These are phyloP conservation scores for Bipolaris oryzae DNA, from an alignment of 2,329 filamentous ascomycete genomes.

Conservation along the genomic window DNA sequence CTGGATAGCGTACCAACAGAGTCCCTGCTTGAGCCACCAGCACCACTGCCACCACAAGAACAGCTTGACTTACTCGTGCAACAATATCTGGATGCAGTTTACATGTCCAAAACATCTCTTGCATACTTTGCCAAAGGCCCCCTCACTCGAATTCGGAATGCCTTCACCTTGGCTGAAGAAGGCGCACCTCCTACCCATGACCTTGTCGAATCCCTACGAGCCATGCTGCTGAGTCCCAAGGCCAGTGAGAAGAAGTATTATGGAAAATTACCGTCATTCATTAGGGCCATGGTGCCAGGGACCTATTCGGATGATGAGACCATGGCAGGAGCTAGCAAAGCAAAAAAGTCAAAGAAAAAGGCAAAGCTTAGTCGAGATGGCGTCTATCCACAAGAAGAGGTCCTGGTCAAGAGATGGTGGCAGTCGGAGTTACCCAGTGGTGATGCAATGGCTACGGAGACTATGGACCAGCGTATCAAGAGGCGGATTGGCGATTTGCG, in stretches of 20 bases:
- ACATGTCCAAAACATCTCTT: conserved; percentile 68
- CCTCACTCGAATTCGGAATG: conserved; percentile 73
- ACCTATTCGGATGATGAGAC: conserved; percentile 53
- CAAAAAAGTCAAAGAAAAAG: conserved; percentile 52
- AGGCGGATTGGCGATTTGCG: conserved; percentile 69
- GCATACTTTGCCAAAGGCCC: conserved; percentile 87
- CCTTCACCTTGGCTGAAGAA: conserved; percentile 69
- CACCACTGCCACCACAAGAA: conserved; percentile 37
- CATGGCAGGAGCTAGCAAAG: conserved; percentile 37
- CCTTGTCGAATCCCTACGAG: conserved; percentile 71
- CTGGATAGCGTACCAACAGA: conserved; percentile 5
- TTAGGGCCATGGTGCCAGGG: conserved; percentile 62
- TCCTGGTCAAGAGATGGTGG: conserved; percentile 74
- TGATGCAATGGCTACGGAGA: conserved; percentile 40
- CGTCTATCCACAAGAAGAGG: conserved; percentile 70
- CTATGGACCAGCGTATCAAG: conserved; percentile 60
- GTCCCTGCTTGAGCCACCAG: conserved; percentile 9
- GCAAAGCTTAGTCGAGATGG: conserved; percentile 69
- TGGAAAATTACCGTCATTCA: conserved; percentile 69
- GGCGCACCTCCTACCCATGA: conserved; percentile 66
- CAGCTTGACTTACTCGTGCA: conserved; percentile 59
- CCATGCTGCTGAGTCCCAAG: conserved; percentile 68
- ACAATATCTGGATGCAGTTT: conserved; percentile 54
- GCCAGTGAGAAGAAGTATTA: conserved; percentile 80
- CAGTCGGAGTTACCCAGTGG: conserved; percentile 50